phyloP scores from a whole-genome alignment of 495 filamentous ascomycete genomes.

The Neurospora sp. region DNA sequence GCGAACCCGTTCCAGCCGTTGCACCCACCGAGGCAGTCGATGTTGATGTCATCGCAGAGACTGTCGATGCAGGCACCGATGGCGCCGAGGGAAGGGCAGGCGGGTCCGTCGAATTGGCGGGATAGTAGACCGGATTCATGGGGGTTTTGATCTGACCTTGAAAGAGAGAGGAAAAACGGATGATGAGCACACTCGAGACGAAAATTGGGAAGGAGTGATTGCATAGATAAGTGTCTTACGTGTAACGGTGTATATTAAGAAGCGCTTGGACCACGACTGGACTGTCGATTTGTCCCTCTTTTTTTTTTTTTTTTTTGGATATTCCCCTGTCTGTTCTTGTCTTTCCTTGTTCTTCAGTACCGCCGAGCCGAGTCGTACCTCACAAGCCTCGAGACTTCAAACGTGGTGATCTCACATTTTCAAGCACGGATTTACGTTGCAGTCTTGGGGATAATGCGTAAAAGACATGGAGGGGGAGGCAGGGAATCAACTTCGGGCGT shows the following conservation, averaged over 20 bases:
- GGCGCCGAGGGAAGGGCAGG: background rate
- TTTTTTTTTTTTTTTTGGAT: background rate
- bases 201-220: background rate
- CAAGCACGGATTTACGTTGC: no score
- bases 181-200: background rate
- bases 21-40: no score
- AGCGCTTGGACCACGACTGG: background rate
- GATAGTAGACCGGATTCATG: background rate
- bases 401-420: no score
- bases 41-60: background rate
- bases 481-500: no score
- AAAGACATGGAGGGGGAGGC: no score
- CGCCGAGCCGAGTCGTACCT: no score
- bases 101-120: background rate
- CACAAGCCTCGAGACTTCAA: no score
- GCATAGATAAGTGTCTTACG: background rate
- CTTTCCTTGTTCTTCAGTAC: background rate
- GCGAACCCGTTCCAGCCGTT: background rate
- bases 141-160: background rate
- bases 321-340: background rate
- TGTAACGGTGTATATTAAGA: background rate
- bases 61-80: background rate
- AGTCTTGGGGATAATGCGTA: no score
- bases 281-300: background rate
- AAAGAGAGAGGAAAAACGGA: background rate